Percentiles rank a stretch among this genome's conserved stretches.
Evolutionary conservation across 257 asterid species (phyloP).

Genomic region (Agastache rugosa): DNA sequence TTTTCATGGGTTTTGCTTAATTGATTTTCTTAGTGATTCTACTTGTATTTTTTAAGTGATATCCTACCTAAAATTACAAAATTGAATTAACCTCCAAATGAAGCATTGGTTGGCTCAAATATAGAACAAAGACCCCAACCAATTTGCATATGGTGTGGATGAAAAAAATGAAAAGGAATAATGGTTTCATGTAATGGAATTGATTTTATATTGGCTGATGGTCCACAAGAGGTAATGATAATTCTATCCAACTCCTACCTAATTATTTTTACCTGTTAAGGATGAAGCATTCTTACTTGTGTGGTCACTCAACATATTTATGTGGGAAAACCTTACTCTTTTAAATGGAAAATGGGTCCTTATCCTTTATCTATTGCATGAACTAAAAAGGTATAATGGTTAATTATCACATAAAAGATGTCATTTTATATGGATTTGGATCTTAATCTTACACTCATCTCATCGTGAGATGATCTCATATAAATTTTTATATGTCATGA

Average conservation of each 20-base stretch:
- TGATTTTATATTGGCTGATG: slow-evolving; percentile 23
- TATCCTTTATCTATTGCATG: slow-evolving; percentile 10
- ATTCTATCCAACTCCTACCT: slow-evolving; percentile 28
- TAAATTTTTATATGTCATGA: no score
- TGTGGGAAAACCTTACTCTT: slow-evolving; percentile 16
- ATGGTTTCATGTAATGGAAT: slow-evolving; percentile 2
- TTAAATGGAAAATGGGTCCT: slow-evolving; percentile 13
- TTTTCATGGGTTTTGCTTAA: slow-evolving; percentile 19
- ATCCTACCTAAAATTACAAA: not conserved
- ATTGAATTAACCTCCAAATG: slow-evolving; percentile 17
- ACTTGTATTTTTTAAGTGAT: not conserved
- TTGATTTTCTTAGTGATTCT: not conserved
- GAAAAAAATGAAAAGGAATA: not conserved
- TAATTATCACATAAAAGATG: not conserved
- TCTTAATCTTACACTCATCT: no score
- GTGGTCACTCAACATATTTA: slow-evolving; percentile 23
- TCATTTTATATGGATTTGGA: no score
- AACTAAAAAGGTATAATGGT: slow-evolving; percentile 16
- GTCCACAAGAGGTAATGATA: slow-evolving; percentile 22
- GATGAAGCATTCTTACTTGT: slow-evolving; percentile 33
- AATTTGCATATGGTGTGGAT: not conserved
- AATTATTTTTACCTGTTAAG: slow-evolving; percentile 23
- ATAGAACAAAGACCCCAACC: slow-evolving; percentile 11
- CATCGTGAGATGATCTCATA: no score
- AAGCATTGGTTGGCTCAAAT: slow-evolving; percentile 18